Evolutionary conservation across 352 stramenopile genomes (phyloP), one percentile per base, ranked within the genome.

Genomic region (Phytophthora citricola): DNA sequence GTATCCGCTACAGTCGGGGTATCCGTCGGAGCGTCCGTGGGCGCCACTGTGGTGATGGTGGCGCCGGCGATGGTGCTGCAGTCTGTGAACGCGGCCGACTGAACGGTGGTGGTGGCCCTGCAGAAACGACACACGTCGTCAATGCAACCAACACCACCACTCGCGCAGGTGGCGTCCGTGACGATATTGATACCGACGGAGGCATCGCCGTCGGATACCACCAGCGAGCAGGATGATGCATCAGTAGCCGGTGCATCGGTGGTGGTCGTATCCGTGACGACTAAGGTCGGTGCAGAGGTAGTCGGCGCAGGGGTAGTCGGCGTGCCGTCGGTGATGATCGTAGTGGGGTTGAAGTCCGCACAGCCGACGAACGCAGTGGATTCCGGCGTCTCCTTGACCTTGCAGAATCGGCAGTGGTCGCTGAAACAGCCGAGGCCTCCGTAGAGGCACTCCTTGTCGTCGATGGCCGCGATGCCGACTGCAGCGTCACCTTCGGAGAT

Each of bases 391-490:
- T 73, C 56, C 6, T 57, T 57, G 4, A 52, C 44, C 36, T 76
- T 78, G 55, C 78, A 87, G 54, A 78, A 85, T 26, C 73, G 76
- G 15, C 76, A 85, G 57, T 71, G 55, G 22, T 76, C 63, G 41
- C 29, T 66, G 40, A 73, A 82, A 58, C 76, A 82, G 10, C 73
- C 73, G 27, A 85, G 65, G 8, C 76, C 76, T 45, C 76, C 76
- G 31, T 61, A 71, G 17, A 65, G 44, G 11, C 76, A 85, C 4
- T 66, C 67, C 2, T 27, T 7, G 27, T 80, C 76, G 8, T 58
- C 27, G 3, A 73, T 59, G 31, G 63, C 68, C 2, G 66, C 63
- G 27, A 85, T 73, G 5, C 76, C 76, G 7, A 71, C 70, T 0
- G 71, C 59, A 52, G 53, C 59, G 24, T 75, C 66, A 1, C 66